phyloP scores from a whole-genome alignment of 2,329 filamentous ascomycete species.

The Fusarium globosum region DNA sequence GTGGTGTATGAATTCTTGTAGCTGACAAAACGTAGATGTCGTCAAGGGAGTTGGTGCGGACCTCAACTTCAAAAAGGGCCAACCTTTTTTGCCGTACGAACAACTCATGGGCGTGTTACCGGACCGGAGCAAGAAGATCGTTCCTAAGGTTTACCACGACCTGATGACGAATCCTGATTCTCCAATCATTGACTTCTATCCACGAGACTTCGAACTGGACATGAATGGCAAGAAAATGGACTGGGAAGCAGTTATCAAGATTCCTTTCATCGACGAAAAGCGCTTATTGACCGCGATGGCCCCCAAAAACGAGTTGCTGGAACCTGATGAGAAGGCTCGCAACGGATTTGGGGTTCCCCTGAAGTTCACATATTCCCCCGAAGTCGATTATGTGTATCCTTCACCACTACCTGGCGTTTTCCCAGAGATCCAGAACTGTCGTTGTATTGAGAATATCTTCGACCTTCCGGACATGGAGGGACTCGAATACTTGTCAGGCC shows the following conservation, averaged over 20 bases:
- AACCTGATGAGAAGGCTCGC: constrained; percentile 79
- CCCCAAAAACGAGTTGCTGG: constrained; percentile 82
- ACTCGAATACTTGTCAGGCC: constrained; percentile 82
- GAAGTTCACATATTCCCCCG: constrained; percentile 88
- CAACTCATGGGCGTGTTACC: constrained; percentile 98
- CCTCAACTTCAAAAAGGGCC: constrained; percentile 91
- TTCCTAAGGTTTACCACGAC: constrained; percentile 86
- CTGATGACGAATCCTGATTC: constrained; percentile 92
- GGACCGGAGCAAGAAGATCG: constrained; percentile 96
- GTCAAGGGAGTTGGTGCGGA: constrained; percentile 87
- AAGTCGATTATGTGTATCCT: constrained; percentile 83
- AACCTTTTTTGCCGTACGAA: constrained; percentile 94
- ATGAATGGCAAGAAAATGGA: constrained; percentile 99
- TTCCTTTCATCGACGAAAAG: constrained; percentile 96
- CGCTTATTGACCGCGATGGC: constrained; percentile 87
- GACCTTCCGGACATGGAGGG: constrained; percentile 94
- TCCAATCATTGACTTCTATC: constrained; percentile 98
- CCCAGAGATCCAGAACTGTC: constrained; percentile 86
- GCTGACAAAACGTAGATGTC: constrained; percentile 71
- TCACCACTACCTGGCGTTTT: constrained; percentile 91
- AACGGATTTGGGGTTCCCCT: constrained; percentile 93
- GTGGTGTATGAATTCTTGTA: constrained; percentile 48
- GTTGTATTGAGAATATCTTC: constrained; percentile 95
- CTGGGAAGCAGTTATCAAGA: constrained; percentile 99
- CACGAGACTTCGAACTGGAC: constrained; percentile 94